These are phyloP conservation scores for Solanum sejunctum DNA, from an alignment of 257 asterid genomes.

Conservation along the genomic window DNA sequence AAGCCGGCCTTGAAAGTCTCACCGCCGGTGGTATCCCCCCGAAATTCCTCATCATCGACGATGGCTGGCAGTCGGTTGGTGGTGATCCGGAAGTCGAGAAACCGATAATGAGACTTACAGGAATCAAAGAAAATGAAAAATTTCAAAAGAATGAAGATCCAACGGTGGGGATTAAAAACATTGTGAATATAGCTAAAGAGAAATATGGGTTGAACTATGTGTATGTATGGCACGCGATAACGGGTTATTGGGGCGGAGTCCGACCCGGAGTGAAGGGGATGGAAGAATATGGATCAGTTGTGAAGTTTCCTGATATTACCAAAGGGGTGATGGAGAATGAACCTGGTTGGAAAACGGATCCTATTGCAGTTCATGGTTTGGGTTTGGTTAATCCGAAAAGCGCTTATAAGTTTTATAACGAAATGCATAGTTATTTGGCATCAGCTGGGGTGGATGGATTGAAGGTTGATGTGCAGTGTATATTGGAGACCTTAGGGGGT, in stretches of 20 bases:
- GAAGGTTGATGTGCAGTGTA: conserved; percentile 76
- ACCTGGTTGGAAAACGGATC: conserved; percentile 65
- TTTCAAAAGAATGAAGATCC: conserved; percentile 49
- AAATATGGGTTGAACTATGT: conserved; percentile 63
- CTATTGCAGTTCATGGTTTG: conserved; percentile 55
- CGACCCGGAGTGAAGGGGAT: conserved; percentile 56
- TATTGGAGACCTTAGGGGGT: conserved; percentile 76
- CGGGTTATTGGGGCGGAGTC: conserved; percentile 95
- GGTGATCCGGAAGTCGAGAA: conserved; percentile 19
- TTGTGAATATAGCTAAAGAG: conserved; percentile 61
- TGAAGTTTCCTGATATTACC: conserved; percentile 54
- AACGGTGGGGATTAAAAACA: conserved; percentile 38
- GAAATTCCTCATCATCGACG: conserved; percentile 72
- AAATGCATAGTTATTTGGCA: conserved; percentile 69
- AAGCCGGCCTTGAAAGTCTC: conserved; percentile 60
- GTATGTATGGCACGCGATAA: conserved; percentile 88
- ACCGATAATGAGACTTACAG: conserved; percentile 49
- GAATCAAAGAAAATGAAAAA: conserved; percentile 58
- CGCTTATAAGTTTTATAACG: conserved; percentile 63
- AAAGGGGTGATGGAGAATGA: conserved; percentile 72
- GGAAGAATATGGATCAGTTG: conserved; percentile 48
- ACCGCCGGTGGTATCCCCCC: conserved; percentile 56
- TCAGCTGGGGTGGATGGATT: conserved; percentile 77
- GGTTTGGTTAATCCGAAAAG: conserved; percentile 72
- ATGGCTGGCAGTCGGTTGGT: conserved; percentile 78